Base-by-base conservation (phyloP, 192 early-diverging fungal genomes). In the Backusella westeae region DNA sequence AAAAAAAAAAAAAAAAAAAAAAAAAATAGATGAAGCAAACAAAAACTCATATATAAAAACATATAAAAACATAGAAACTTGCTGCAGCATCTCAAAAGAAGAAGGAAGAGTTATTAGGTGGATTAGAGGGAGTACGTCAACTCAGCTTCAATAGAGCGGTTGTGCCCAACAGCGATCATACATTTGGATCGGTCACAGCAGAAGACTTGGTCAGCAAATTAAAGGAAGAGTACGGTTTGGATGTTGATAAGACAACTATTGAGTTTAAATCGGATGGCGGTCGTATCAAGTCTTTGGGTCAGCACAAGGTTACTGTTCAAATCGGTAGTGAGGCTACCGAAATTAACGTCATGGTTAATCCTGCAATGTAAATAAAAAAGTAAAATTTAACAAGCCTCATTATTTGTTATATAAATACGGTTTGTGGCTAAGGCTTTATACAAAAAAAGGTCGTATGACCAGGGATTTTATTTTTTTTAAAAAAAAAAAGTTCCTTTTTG, bases 171-270 rank as follows among this genome's bases (percentile, higher is more conserved):
- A 77, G 70, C n/a, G 73, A 56, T 44, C 39, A 69, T 36, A 78
- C 78, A n/a, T 83, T 83, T 70, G 82, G 82, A 46, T 83, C 82
- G 19, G 82, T 83, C 10, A 80, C 77, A 10, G 73, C 41, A 34
- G 82, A 83, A 21, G 82, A 83, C 41, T 59, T 83, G 35, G 44
- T 80, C 6, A 38, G 56, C 17, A 79, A 79, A 52, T 67, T 83
- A 34, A 74, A 74, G 32, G 77, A 78, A 15, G 71, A 81, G n/a
- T 42, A 46, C 14, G 77, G 49, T 4, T 38, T 82, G 14, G 59
- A 17, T 42, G 35, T 80, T n/a, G 71, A 80, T 15, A 79, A 79
- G 32, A 66, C 76, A 14, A 26, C 71, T 8, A 77, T 83, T 49
- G 74, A 72, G 17, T 65, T 80, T 38, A 52, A 80, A 32, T 71